phyloP scores from a whole-genome alignment of 768 basidiomycete genomes.

The Trametes elegans region DNA sequence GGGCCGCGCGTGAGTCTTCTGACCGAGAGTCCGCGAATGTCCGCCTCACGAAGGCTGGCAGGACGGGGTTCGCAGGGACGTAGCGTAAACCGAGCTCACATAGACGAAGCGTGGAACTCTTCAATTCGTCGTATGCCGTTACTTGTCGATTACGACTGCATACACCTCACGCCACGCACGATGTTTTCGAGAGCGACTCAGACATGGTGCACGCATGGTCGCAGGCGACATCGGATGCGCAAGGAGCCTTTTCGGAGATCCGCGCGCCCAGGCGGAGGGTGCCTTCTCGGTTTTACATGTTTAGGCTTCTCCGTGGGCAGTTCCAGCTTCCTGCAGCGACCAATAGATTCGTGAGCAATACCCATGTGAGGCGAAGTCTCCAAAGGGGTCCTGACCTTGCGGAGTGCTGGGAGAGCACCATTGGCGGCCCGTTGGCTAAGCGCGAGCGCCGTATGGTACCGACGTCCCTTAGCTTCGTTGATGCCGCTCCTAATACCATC shows the following conservation, averaged over 20 bases:
- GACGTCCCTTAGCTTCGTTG: too few species aligned
- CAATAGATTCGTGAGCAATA: slow-evolving; percentile 5
- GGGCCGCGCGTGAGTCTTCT: slow-evolving; percentile 2
- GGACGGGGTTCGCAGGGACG: too few species aligned
- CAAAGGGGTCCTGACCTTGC: neutral
- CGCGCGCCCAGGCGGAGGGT: slow-evolving; percentile 4
- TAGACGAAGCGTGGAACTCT: too few species aligned
- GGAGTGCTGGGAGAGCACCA: neutral
- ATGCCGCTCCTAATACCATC: too few species aligned
- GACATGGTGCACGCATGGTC: too few species aligned
- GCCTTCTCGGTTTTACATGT: slow-evolving; percentile 3
- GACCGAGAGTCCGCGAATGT: neutral
- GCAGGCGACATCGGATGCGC: neutral
- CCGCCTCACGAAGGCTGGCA: neutral
- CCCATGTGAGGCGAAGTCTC: neutral
- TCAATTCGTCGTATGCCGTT: too few species aligned
- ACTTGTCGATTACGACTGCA: neutral
- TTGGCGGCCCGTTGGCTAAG: too few species aligned
- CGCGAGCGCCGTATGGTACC: neutral
- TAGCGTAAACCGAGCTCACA: too few species aligned
- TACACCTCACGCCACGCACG: neutral
- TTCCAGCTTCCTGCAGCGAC: neutral
- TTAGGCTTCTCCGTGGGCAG: slow-evolving; percentile 4
- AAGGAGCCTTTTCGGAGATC: neutral
- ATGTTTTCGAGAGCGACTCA: neutral